Percentiles rank a stretch among this genome's conserved stretches.
Conservation (phyloP, 2,329 filamentous ascomycete species). For the Trichoderma sp. region DNA sequence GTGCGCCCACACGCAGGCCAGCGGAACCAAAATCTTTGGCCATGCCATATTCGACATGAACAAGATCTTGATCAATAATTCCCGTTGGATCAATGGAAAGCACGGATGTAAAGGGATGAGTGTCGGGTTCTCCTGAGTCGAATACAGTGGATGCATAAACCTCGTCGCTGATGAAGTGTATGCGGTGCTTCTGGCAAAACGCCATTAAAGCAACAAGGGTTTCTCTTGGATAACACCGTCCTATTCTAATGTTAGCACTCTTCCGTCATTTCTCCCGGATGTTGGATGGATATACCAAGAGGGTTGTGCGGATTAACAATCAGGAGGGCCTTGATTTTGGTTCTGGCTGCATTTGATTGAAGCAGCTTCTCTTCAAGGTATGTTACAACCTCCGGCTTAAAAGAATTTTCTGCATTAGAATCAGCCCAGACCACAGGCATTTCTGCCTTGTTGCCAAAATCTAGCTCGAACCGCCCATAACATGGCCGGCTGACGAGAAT, state of each 20-base stretch:
- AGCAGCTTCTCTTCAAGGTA: neutral
- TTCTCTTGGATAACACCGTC: neutral
- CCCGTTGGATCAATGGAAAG: neutral
- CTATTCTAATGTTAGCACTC: neutral
- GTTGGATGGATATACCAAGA: neutral
- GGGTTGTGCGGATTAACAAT: neutral
- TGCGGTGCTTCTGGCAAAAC: neutral
- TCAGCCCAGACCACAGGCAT: neutral
- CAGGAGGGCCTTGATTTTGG: neutral
- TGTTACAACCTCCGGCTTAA: neutral
- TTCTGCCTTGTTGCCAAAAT: neutral
- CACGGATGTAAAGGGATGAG: neutral
- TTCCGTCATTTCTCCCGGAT: fast-evolving
- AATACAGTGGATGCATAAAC: neutral
- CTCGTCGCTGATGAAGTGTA: neutral
- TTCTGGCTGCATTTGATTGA: neutral
- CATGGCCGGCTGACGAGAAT: neutral
- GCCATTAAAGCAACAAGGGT: neutral
- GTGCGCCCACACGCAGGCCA: neutral
- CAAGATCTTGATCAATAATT: neutral
- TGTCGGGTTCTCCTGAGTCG: neutral
- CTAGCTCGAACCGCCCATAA: neutral
- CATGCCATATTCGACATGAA: neutral
- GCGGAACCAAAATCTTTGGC: neutral
- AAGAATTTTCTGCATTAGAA: neutral